These are phyloP conservation scores for Turritis glabra DNA, from an alignment of 345 rosid species.

Conservation along the genomic window DNA sequence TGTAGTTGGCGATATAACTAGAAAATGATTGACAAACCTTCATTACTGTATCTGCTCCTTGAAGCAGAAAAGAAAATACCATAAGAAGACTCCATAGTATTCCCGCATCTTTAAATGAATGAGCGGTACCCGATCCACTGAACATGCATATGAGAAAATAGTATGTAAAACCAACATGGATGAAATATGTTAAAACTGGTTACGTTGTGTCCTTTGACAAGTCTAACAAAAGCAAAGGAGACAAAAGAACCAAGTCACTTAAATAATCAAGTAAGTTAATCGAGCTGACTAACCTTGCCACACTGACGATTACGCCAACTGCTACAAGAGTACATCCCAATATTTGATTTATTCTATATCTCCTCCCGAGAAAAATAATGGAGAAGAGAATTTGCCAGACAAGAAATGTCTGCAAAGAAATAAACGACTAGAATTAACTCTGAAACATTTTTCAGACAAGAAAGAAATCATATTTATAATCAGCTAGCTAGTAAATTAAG, in stretches of 20 bases:
- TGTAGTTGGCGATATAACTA: not conserved
- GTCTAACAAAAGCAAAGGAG: not conserved
- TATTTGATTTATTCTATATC: constrained; percentile 77
- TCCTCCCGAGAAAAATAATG: constrained; percentile 78
- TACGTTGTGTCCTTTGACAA: not conserved
- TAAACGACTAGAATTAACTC: constrained; percentile 11
- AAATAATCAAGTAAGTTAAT: not conserved
- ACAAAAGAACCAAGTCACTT: constrained; percentile 14
- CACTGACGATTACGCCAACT: constrained; percentile 79
- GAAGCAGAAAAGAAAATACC: constrained; percentile 82
- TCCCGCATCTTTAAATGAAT: constrained; percentile 72
- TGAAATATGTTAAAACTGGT: not conserved
- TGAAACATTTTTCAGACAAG: not conserved
- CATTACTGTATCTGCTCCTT: constrained; percentile 86
- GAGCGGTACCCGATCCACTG: constrained; percentile 81
- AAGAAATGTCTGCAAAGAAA: constrained; percentile 77
- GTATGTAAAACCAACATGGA: constrained; percentile 26
- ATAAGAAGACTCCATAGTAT: constrained; percentile 91
- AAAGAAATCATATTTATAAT: not conserved
- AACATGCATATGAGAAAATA: constrained; percentile 35
- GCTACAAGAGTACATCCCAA: constrained; percentile 85
- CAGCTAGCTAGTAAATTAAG: not conserved
- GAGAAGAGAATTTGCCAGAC: constrained; percentile 96
- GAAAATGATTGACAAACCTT: constrained; percentile 61
- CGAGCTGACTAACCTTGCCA: constrained; percentile 63